These are phyloP conservation scores for Aureobasidium vineae DNA, from an alignment of 2,329 filamentous ascomycete species.

Conservation along the genomic window DNA sequence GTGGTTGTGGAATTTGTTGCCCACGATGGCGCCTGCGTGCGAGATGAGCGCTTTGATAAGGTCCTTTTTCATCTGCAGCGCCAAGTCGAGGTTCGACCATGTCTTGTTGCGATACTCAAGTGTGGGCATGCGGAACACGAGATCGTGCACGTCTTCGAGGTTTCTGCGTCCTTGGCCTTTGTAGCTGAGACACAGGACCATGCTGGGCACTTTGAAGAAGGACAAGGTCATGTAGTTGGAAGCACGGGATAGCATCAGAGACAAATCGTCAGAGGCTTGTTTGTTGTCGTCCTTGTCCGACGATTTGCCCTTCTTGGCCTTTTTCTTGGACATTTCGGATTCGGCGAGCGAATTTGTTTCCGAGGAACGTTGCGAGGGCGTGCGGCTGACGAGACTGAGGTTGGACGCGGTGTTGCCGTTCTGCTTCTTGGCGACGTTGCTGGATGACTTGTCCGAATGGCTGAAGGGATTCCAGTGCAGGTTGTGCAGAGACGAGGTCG, in stretches of 20 bases:
- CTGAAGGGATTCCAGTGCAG: conserved; percentile 48
- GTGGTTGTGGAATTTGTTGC: conserved; percentile 93
- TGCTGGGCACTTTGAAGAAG: conserved; percentile 90
- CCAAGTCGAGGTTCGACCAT: conserved; percentile 96
- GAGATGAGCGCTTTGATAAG: conserved; percentile 92
- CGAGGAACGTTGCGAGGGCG: conserved; percentile 36
- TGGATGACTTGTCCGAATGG: conserved; percentile 38
- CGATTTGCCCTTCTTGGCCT: conserved; percentile 43
- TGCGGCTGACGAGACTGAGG: conserved; percentile 33
- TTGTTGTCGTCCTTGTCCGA: conserved; percentile 62
- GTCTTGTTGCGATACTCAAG: conserved; percentile 98
- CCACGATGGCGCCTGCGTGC: conserved; percentile 92
- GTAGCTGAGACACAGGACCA: conserved; percentile 93
- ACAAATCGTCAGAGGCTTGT: conserved; percentile 72
- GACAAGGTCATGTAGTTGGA: conserved; percentile 98
- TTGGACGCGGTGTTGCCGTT: conserved; percentile 32
- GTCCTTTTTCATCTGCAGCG: conserved; percentile 88
- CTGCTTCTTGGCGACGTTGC: conserved; percentile 28
- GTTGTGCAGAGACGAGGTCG: conserved; percentile 26
- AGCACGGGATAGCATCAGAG: conserved; percentile 92
- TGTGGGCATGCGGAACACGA: conserved; percentile 91
- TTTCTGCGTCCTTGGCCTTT: conserved; percentile 95
- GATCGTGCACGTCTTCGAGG: conserved; percentile 93
- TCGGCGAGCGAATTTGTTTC: conserved; percentile 30
- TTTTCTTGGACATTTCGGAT: conserved; percentile 32